Evolutionary conservation across 805 yeast species (phyloP).

Genomic region (Starmerella bombi): DNA sequence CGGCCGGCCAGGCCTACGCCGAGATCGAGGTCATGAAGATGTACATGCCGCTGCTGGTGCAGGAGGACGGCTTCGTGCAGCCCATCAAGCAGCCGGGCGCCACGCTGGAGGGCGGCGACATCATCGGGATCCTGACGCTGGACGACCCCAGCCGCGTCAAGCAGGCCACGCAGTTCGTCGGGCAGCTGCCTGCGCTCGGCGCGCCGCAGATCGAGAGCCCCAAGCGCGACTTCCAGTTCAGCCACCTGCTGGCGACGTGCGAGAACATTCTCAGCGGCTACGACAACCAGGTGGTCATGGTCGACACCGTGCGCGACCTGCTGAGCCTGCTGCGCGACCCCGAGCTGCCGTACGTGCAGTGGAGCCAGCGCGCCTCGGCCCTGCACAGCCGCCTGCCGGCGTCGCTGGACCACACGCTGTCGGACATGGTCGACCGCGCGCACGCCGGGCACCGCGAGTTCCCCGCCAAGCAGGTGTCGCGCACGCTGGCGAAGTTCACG

Average conservation of each 20-base stretch:
- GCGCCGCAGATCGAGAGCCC: slow-evolving; percentile 70
- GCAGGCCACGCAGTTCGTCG: slow-evolving; percentile 91
- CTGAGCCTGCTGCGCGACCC: slow-evolving; percentile 63
- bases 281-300: slow-evolving; percentile 92
- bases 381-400: slow-evolving; percentile 80
- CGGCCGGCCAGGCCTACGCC: slow-evolving; percentile 87
- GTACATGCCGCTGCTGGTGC: slow-evolving; percentile 95
- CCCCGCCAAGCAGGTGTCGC: slow-evolving; percentile 79
- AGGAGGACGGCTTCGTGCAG: slow-evolving; percentile 87
- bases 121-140: slow-evolving; percentile 80
- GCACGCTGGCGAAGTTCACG: slow-evolving; percentile 55
- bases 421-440: slow-evolving; percentile 52
- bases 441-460: slow-evolving; percentile 60
- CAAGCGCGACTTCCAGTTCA: slow-evolving; percentile 67
- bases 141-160: slow-evolving; percentile 97
- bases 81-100: slow-evolving; percentile 95
- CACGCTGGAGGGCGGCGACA: slow-evolving; percentile 93
- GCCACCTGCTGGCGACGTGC: slow-evolving; percentile 44
- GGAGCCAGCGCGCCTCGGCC: slow-evolving; percentile 77
- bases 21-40: slow-evolving; percentile 99
- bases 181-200: slow-evolving; percentile 82
- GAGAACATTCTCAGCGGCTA: slow-evolving; percentile 75
- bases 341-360: slow-evolving; percentile 83
- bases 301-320: slow-evolving; percentile 59
- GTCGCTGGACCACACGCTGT: slow-evolving; percentile 55